Conservation (phyloP, 805 yeast species). For the Blastobotrys parvus region DNA sequence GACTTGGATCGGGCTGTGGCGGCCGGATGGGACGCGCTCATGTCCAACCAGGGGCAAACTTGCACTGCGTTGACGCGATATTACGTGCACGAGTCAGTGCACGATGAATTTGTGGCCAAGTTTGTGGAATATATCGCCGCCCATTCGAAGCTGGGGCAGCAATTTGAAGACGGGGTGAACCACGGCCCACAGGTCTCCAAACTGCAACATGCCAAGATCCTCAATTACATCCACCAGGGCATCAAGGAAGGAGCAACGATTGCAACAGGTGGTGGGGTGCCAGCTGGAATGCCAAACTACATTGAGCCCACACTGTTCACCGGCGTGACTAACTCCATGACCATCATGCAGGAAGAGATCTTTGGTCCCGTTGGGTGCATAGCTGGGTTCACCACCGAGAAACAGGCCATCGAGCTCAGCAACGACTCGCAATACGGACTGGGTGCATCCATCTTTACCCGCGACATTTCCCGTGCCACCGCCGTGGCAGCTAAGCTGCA, state of each 20-base stretch:
- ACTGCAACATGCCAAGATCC: conserved; percentile 63
- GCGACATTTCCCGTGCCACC: conserved; percentile 56
- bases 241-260: conserved; percentile 73
- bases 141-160: conserved; percentile 51
- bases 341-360: conserved; percentile 69
- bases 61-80: conserved; percentile 91
- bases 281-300: conserved; percentile 46
- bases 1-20: conserved; percentile 66
- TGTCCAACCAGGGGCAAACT: conserved; percentile 89
- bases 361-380: conserved; percentile 79
- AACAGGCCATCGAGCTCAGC: conserved; percentile 59
- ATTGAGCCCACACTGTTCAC: conserved; percentile 68
- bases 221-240: conserved; percentile 67
- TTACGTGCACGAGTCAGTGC: conserved; percentile 71
- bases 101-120: conserved; percentile 40
- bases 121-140: conserved; percentile 48
- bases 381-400: conserved; percentile 53
- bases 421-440: conserved; percentile 69
- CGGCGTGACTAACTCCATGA: conserved; percentile 54
- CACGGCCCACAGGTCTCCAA: conserved; percentile 88
- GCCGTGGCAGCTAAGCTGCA: conserved; percentile 47
- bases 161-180: conserved; percentile 61
- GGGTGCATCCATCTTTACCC: conserved; percentile 71
- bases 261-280: conserved; percentile 64
- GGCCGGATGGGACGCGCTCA: conserved; percentile 67